phyloP scores from a whole-genome alignment of 2,329 filamentous ascomycete species.

The Thelonectria olida region DNA sequence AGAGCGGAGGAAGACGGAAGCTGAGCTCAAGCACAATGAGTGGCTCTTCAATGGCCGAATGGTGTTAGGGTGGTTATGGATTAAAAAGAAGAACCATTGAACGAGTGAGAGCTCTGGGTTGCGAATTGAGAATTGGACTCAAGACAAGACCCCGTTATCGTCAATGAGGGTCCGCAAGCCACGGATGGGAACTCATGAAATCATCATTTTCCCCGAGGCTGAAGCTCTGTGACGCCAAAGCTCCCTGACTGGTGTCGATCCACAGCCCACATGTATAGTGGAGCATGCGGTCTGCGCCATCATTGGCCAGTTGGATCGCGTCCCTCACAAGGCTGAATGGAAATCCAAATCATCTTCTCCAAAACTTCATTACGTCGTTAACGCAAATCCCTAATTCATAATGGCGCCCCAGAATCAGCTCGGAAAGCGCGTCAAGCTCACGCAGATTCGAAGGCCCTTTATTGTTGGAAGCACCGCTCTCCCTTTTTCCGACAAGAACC shows the following conservation, averaged over 20 bases:
- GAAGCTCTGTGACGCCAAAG: slow-evolving; percentile 10
- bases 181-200: slow-evolving; percentile 38
- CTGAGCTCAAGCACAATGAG: background rate
- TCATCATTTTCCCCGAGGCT: slow-evolving; percentile 39
- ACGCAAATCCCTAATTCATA: slow-evolving; percentile 2
- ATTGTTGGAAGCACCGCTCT: slow-evolving; percentile 83
- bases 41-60: background rate
- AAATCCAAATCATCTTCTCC: slow-evolving; percentile 6
- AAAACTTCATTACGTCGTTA: background rate
- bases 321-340: slow-evolving; percentile 20
- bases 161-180: slow-evolving; percentile 17
- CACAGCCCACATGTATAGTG: background rate
- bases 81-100: background rate
- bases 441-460: slow-evolving; percentile 71
- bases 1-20: background rate
- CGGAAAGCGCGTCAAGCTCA: slow-evolving; percentile 72
- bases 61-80: background rate
- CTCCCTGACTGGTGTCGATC: background rate
- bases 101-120: background rate
- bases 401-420: slow-evolving; percentile 69
- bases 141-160: slow-evolving; percentile 7
- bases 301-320: slow-evolving; percentile 8
- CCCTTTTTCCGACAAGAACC: slow-evolving; percentile 82
- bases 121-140: slow-evolving; percentile 25
- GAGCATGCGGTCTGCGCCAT: background rate